phyloP scores from a whole-genome alignment of 2,329 filamentous ascomycete species.

The Fusarium chlamydosporum region DNA sequence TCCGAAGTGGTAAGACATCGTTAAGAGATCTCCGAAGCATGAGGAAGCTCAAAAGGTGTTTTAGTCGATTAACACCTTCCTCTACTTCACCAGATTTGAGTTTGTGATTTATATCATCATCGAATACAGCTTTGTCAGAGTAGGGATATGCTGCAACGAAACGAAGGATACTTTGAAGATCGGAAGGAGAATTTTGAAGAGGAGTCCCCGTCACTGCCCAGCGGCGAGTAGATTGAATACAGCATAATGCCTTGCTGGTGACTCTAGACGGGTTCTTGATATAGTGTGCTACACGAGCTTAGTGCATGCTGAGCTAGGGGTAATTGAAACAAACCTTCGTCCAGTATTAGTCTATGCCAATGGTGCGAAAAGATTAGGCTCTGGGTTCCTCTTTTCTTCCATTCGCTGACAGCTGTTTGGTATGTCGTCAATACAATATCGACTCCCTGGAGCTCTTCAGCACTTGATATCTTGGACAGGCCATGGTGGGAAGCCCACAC shows the following conservation, averaged over 20 bases:
- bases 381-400: neutral
- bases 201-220: slow-evolving; percentile 65
- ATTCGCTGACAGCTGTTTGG: neutral
- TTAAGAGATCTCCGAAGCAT: neutral
- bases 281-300: neutral
- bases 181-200: slow-evolving; percentile 61
- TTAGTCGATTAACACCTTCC: neutral
- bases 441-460: neutral
- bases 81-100: neutral
- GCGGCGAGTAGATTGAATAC: slow-evolving; percentile 54
- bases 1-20: neutral
- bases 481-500: neutral
- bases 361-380: neutral
- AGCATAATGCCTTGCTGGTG: slow-evolving; percentile 50
- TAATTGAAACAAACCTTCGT: slow-evolving; percentile 1
- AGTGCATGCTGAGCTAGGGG: neutral
- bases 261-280: slow-evolving; percentile 34
- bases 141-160: slow-evolving; percentile 61
- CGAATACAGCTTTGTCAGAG: neutral
- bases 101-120: neutral
- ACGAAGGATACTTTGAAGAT: slow-evolving; percentile 59
- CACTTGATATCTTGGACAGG: neutral
- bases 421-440: slow-evolving; percentile 1
- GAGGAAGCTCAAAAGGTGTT: neutral
- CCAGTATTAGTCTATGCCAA: neutral